These are phyloP conservation scores for Hysterangium stoloniferum DNA, from an alignment of 768 basidiomycete species.

Conservation along the genomic window DNA sequence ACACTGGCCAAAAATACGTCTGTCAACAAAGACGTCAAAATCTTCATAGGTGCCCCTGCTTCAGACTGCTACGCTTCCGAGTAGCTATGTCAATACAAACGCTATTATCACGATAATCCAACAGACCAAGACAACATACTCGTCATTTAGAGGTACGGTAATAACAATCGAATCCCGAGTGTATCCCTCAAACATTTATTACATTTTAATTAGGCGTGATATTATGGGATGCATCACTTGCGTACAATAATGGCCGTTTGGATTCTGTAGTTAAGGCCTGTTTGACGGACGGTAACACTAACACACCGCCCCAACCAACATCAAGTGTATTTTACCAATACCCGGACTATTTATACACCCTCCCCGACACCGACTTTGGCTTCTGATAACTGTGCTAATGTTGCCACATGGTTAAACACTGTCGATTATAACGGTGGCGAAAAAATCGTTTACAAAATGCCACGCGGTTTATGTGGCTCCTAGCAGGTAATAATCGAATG, in stretches of 20 bases:
- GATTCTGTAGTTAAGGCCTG: conserved; percentile 4
- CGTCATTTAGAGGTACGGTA: conserved; percentile 12
- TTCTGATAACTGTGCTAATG: conserved; percentile 37
- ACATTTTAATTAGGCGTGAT: conserved; percentile 18
- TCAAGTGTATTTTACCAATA: neutral
- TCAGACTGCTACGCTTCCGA: conserved; percentile 10
- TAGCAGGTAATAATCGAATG: neutral
- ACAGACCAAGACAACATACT: conserved; percentile 5
- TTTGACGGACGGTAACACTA: conserved; percentile 3
- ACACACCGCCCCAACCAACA: neutral
- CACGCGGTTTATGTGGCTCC: neutral
- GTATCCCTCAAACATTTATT: neutral
- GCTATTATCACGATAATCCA: conserved; percentile 9
- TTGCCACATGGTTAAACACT: conserved; percentile 43
- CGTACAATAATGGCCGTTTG: conserved; percentile 7
- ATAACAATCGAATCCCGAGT: too few relatives aligned
- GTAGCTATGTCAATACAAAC: conserved; percentile 9
- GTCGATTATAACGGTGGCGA: conserved; percentile 42
- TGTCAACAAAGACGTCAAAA: conserved; percentile 14
- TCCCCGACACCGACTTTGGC: conserved; percentile 5
- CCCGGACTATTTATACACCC: conserved; percentile 1
- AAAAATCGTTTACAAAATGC: conserved; percentile 34
- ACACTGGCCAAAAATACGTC: conserved; percentile 13
- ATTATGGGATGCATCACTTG: conserved; percentile 15
- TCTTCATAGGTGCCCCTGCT: conserved; percentile 15